Conservation (phyloP, 1,139 yeast species). For the Sugiyamaella japonica region DNA sequence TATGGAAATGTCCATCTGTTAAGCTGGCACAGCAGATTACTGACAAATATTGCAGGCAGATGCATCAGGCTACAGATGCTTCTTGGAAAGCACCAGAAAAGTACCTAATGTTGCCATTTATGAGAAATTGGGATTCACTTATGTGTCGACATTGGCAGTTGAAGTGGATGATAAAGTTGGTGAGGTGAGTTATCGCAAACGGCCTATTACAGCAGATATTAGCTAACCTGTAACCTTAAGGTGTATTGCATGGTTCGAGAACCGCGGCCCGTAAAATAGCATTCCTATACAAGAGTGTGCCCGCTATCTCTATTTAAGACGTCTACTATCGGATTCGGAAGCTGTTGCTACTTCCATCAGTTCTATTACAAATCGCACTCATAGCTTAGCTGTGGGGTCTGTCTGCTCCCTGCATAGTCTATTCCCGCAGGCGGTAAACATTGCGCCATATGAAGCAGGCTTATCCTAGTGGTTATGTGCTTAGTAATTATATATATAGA, state of each 20-base stretch:
- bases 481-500: neutral
- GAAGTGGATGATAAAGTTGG: constrained; percentile 6
- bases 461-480: no score
- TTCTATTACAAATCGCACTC: no score
- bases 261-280: neutral
- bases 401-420: neutral
- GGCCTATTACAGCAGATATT: neutral
- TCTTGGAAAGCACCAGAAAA: constrained; percentile 4
- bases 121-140: constrained; percentile 5
- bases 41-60: constrained; percentile 3
- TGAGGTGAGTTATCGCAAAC: constrained; percentile 1
- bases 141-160: neutral
- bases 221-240: neutral
- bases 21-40: neutral
- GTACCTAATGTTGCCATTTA: constrained; percentile 6
- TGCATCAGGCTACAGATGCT: neutral
- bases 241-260: constrained; percentile 13
- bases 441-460: neutral
- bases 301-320: no score
- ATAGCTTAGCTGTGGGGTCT: neutral
- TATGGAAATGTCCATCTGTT: neutral
- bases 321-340: no score
- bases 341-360: no score
- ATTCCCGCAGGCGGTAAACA: no score
- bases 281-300: neutral